Evolutionary conservation across 1,139 yeast species (phyloP).

Genomic region (Hemisphaericaspora xylofermentans): DNA sequence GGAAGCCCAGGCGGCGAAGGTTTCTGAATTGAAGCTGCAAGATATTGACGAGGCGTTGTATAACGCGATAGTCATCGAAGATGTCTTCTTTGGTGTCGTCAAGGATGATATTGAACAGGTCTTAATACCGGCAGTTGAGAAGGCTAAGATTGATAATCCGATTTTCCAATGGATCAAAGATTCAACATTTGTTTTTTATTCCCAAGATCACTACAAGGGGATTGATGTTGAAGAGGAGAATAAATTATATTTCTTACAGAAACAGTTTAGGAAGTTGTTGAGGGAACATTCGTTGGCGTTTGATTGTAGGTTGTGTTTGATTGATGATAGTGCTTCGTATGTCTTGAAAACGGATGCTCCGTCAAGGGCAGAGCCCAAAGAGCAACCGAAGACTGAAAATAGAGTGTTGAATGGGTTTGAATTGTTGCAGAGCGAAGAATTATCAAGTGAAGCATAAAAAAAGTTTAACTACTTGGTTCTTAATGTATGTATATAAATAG

Average conservation of each 20-base stretch:
- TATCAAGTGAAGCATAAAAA: slow-evolving; percentile 3
- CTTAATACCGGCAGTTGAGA: slow-evolving; percentile 23
- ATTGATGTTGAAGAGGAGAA: slow-evolving; percentile 32
- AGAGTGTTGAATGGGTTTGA: slow-evolving; percentile 18
- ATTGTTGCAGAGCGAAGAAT: slow-evolving; percentile 14
- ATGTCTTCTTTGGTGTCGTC: slow-evolving; percentile 54
- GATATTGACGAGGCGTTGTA: slow-evolving; percentile 25
- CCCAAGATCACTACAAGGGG: slow-evolving; percentile 21
- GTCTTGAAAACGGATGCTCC: slow-evolving; percentile 31
- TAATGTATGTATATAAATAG: background rate
- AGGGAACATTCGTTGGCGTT: slow-evolving; percentile 46
- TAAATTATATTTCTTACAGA: slow-evolving; percentile 32
- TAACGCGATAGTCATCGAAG: slow-evolving; percentile 57
- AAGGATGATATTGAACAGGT: slow-evolving; percentile 33
- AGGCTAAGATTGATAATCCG: slow-evolving; percentile 19
- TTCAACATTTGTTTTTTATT: slow-evolving; percentile 44
- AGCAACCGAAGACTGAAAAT: slow-evolving; percentile 8
- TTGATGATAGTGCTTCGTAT: slow-evolving; percentile 28
- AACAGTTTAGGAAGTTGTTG: slow-evolving; percentile 29
- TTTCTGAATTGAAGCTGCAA: slow-evolving; percentile 21
- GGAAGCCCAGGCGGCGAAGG: slow-evolving; percentile 24
- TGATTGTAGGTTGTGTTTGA: slow-evolving; percentile 45
- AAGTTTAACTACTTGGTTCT: background rate
- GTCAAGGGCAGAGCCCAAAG: slow-evolving; percentile 4
- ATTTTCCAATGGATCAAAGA: slow-evolving; percentile 40